These are phyloP conservation scores for Entomortierella parvispora DNA, from an alignment of 192 early-diverging fungal genomes.

Conservation along the genomic window DNA sequence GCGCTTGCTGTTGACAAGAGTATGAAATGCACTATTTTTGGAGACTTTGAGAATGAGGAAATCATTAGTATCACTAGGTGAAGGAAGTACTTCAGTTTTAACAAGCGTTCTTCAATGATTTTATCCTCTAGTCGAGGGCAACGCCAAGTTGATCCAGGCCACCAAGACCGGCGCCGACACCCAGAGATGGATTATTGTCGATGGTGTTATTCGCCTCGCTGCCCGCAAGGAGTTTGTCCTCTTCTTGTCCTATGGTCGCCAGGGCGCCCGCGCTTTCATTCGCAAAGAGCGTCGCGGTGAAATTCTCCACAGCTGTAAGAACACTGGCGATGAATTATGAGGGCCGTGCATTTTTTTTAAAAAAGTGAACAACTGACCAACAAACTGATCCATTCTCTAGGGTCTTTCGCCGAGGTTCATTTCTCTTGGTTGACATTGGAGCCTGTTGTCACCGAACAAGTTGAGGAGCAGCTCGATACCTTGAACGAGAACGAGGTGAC, in stretches of 20 bases:
- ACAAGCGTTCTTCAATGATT: neutral
- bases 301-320: conserved; percentile 32
- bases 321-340: no score
- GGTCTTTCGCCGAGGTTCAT: conserved; percentile 43
- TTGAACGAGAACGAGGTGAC: conserved; percentile 22
- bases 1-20: conserved; percentile 30
- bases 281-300: conserved; percentile 30
- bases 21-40: neutral
- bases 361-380: no score
- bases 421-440: conserved; percentile 52
- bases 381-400: neutral
- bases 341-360: no score
- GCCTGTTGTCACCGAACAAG: neutral
- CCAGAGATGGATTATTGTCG: conserved; percentile 40
- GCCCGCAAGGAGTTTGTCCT: conserved; percentile 28
- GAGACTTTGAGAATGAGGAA: no score
- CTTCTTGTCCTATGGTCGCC: conserved; percentile 41
- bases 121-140: conserved; percentile 21
- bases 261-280: conserved; percentile 42
- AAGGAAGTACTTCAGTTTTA: no score
- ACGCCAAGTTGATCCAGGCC: conserved; percentile 32
- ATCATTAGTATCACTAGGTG: no score
- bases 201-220: conserved; percentile 41
- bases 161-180: conserved; percentile 13
- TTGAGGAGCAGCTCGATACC: conserved; percentile 28